phyloP scores from a whole-genome alignment of 1,284 basidiomycete species.

The Ganoderma resinaceum region DNA sequence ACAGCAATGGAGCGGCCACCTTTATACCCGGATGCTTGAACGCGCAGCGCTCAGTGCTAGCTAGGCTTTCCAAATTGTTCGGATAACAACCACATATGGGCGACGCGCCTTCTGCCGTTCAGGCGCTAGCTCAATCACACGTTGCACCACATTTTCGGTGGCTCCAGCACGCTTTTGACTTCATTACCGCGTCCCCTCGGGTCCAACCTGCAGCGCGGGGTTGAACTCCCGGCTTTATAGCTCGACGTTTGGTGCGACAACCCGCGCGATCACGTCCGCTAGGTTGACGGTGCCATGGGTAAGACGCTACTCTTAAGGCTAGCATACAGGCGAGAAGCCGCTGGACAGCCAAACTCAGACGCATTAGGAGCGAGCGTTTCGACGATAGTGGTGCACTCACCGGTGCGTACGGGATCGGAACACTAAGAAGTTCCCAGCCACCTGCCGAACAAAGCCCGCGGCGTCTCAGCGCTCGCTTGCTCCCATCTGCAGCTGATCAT shows the following conservation, averaged over 20 bases:
- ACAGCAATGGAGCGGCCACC: conserved; percentile 1
- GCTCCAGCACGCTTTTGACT: conserved; percentile 15
- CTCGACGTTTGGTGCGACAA: conserved; percentile 21
- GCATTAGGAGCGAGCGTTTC: conserved; percentile 22
- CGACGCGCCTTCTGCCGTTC: conserved; percentile 15
- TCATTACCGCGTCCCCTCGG: conserved; percentile 24
- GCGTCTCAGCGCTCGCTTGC: conserved; percentile 17
- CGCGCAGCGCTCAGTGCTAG: conserved; percentile 18
- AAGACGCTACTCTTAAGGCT: conserved; percentile 22
- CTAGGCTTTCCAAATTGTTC: conserved; percentile 2
- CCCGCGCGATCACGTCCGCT: neutral
- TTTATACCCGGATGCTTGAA: conserved; percentile 21
- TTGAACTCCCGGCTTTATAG: conserved; percentile 8
- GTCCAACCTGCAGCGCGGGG: conserved; percentile 17
- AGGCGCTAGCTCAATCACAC: conserved; percentile 19
- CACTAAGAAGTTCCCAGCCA: conserved; percentile 11
- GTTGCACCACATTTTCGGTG: conserved; percentile 17
- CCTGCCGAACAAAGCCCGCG: conserved; percentile 21
- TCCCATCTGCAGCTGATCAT: conserved; percentile 10
- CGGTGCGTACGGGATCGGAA: conserved; percentile 7
- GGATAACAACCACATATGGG: conserved; percentile 14
- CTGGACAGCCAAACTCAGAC: conserved; percentile 25
- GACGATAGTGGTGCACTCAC: conserved; percentile 20
- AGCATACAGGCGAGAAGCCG: conserved; percentile 19
- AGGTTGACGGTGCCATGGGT: conserved; percentile 19